Evolutionary conservation across 2,329 filamentous ascomycete genomes (phyloP), one percentile per base, ranked within the genome.

Genomic region (Emmonsiellopsis sp.): DNA sequence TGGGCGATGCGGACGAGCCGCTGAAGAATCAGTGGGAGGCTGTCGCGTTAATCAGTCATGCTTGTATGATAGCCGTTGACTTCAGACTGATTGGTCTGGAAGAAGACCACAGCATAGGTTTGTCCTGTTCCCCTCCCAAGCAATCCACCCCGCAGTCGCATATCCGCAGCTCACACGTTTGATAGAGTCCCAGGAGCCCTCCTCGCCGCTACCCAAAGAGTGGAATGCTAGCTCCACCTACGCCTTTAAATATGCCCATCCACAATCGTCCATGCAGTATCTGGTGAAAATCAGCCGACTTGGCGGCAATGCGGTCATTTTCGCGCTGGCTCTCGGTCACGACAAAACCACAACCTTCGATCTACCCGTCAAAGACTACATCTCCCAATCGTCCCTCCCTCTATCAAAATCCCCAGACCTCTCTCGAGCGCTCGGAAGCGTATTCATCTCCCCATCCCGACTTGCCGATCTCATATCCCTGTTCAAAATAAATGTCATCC

Each of bases 161-260:
- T 42, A 9, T 36, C 14, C 1, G 3, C 42, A 17, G 31, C 27
- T 51, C n/a, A 34, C 43, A 40, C 17, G n/a, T 44, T 14, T 33
- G 5, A 53, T 39, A 34, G 36, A 14, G 52, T 6, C 49, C 69
- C 65, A 65, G 55, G 57, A 53, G 51, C 59, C 63, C 39, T 60
- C 67, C 47, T 61, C 66, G 42, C 55, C 83, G 34, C 77, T 97
- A 2, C 88, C 89, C 0, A 55, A 78, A 13, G 80, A 83, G 71
- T 97, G 93, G 93, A 95, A 95, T 69, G 75, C 82, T 10, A 80
- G 81, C 56, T 83, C 84, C 11, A 75, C 76, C 46, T 86, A 88
- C 66, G 82, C 85, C 53, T 96, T 97, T 70, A 82, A 90, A 58
- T 97, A 97, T 73, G 82, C 83, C 3, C 91, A 96, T 69, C 77